phyloP scores from a whole-genome alignment of 257 asterid genomes.

The Verbascum thapsus region DNA sequence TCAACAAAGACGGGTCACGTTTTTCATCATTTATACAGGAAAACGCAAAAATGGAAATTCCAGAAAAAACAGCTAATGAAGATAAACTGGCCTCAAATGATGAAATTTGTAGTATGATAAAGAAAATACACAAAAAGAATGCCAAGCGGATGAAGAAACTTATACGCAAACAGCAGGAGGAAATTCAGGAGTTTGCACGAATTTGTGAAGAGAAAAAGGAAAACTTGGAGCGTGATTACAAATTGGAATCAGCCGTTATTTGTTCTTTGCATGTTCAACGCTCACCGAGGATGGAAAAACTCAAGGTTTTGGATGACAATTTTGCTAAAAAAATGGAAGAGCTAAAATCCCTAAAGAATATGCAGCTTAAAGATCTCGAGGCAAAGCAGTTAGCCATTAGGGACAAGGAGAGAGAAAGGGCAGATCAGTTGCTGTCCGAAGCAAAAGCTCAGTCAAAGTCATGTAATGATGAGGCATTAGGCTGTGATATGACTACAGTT shows the following conservation, averaged over 20 bases:
- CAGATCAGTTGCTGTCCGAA: constrained; percentile 42
- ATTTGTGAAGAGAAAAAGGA: constrained; percentile 47
- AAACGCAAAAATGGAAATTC: constrained; percentile 35
- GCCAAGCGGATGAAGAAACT: constrained; percentile 57
- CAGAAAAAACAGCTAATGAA: constrained; percentile 28
- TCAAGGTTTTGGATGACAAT: constrained; percentile 42
- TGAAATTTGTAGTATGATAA: constrained; percentile 32
- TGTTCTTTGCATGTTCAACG: constrained; percentile 47
- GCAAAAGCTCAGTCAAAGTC: constrained; percentile 35
- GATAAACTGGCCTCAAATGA: constrained; percentile 28
- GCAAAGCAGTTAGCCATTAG: constrained; percentile 47
- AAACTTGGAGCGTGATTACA: constrained; percentile 48
- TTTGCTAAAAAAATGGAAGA: constrained; percentile 52
- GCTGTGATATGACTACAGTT: constrained; percentile 21
- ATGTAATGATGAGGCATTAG: constrained; percentile 26
- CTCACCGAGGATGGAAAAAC: constrained; percentile 42
- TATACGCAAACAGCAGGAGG: constrained; percentile 43
- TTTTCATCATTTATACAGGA: constrained; percentile 21
- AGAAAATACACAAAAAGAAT: constrained; percentile 41
- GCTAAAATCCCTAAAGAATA: constrained; percentile 40
- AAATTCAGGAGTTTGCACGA: constrained; percentile 45
- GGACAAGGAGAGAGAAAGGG: constrained; percentile 47
- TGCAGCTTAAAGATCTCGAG: constrained; percentile 45
- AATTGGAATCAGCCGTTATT: constrained; percentile 48
- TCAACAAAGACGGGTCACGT: constrained; percentile 25